A percentile compares a stretch with the other conserved stretches of the same genome.
These are phyloP conservation scores for Gyromitra esculenta DNA, from an alignment of 2,329 filamentous ascomycete species.

Conservation along the genomic window DNA sequence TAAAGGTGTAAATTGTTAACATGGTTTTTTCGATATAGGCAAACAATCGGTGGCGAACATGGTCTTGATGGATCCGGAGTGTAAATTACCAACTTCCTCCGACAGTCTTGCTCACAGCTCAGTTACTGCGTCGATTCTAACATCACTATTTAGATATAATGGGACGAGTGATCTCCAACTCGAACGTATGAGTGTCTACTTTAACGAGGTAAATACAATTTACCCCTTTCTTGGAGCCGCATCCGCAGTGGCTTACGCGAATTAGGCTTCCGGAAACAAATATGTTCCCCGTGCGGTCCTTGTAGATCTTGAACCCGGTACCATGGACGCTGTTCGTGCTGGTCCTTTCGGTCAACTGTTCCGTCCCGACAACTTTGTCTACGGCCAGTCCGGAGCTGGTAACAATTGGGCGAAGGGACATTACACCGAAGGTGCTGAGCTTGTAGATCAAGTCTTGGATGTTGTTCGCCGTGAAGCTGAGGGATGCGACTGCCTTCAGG, in stretches of 20 bases:
- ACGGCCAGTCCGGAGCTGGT: conserved; percentile 97
- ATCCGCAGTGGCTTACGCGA: conserved; percentile 27
- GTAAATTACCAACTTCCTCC: conserved; percentile 68
- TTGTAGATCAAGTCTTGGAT: conserved; percentile 96
- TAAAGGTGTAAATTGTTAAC: conserved; percentile 35
- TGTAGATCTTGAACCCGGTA: conserved; percentile 98
- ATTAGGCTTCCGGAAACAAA: conserved; percentile 92
- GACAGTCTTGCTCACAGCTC: conserved; percentile 12
- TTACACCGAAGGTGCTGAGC: conserved; percentile 99
- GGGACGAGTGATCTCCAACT: conserved; percentile 98
- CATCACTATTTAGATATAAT: conserved; percentile 75
- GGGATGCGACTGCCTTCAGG: conserved; percentile 98
- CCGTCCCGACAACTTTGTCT: conserved; percentile 99
- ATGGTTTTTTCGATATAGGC: conserved; percentile 59
- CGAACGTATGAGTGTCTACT: conserved; percentile 99
- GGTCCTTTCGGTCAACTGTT: conserved; percentile 98
- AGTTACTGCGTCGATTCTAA: conserved; percentile 58
- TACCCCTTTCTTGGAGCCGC: conserved; percentile 52
- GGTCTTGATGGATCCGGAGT: conserved; percentile 96
- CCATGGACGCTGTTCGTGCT: conserved; percentile 98
- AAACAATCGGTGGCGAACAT: conserved; percentile 74
- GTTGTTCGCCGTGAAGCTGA: conserved; percentile 98
- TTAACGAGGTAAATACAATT: conserved; percentile 77
- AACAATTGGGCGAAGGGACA: conserved; percentile 99
- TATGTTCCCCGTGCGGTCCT: conserved; percentile 99